Base-by-base conservation (phyloP, 1,284 basidiomycete species). In the Ceratobasidium papillatum region DNA sequence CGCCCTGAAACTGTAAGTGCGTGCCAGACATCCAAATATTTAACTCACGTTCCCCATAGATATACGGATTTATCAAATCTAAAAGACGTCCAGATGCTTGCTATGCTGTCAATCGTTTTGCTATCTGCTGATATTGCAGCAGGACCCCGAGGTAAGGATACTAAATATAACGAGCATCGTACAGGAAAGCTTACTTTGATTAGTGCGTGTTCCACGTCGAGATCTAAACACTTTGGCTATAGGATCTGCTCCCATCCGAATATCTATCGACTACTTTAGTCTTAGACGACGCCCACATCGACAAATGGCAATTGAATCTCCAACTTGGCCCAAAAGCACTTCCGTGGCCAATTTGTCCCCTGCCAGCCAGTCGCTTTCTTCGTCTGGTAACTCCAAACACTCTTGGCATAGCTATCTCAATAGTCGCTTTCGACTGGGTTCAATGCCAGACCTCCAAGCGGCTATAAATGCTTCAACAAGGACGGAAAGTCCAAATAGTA, bases 71-170 rank as follows among this genome's bases (percentile, higher is more conserved):
- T 74, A 38, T 38, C 74, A 17, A 32, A 52, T n/a, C 69, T 25
- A 9, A 66, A 74, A 58, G 76, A 77, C 43, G 19, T 77, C 9
- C 77, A 77, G 62, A 71, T 77, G 58, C 74, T 77, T 12, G 77
- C 77, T 12, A 77, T 77, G 77, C 49, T 77, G 7, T 76, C 77
- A 25, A 65, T 77, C 27, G 49, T 76, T 14, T 49, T 77, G 7
- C 38, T 77, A 11, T 74, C 75, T 25, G 68, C 75, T 19, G 77
- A 77, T 65, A 68, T 66, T 12, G 54, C 73, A 7, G 64, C 43
- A 30, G 74, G 76, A 58, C 56, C 58, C 32, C 58, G 45, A 56
- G 54, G 76, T 76, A 63, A 47, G 75, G 36, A 36, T 19, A 30
- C n/a, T 45, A 38, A 22, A 25, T 4, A n/a, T 9, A 3, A 54